Base-by-base conservation (phyloP, 2,329 filamentous ascomycete genomes). In the Fusarium pseudograminearum region DNA sequence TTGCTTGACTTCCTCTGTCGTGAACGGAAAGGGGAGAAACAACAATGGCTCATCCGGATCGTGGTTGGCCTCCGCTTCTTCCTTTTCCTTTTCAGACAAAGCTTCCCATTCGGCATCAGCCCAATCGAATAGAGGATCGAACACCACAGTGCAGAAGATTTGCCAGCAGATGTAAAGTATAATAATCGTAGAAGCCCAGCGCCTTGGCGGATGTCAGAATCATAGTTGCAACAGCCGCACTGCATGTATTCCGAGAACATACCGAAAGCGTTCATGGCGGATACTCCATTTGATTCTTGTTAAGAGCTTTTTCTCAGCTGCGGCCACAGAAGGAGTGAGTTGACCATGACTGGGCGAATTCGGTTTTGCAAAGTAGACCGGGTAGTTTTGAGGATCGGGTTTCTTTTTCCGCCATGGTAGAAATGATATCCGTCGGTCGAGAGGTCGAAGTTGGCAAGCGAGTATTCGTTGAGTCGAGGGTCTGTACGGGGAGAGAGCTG, bases 21-120 rank as follows among this genome's bases (percentile, higher is more conserved):
- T 88, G 44, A 88, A 87, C 5, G 88, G 88, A 54, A 91, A 85
- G 0, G 90, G 87, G 10, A 92, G 83, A 64, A 91, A 91, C 7
- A 83, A 22, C 16, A 84, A 69, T 3, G 83, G 78, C 20, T 84
- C 81, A 16, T 81, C 79, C 5, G 83, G 80, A 4, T 83, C 81
- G 3, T 82, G 79, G 16, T 81, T 76, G 8, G 81, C 78, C 41
- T 81, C 76, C 36, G 81, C 70, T 48, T 80, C 79, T 57, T 79
- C 76, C 63, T 79, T 82, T 71, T 85, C 83, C 45, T 84, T 79
- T 24, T 82, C 80, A 2, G 80, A 80, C 51, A 83, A 70, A 16
- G 79, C 76, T 7, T 81, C 79, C 65, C 82, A 80, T 68, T 83
- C 78, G 20, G 80, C 78, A 33, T 85, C 81, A 16, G 81, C 73